Evolutionary conservation across 1,284 basidiomycete species (phyloP).

Genomic region (Austroboletus novae-zelandiae): DNA sequence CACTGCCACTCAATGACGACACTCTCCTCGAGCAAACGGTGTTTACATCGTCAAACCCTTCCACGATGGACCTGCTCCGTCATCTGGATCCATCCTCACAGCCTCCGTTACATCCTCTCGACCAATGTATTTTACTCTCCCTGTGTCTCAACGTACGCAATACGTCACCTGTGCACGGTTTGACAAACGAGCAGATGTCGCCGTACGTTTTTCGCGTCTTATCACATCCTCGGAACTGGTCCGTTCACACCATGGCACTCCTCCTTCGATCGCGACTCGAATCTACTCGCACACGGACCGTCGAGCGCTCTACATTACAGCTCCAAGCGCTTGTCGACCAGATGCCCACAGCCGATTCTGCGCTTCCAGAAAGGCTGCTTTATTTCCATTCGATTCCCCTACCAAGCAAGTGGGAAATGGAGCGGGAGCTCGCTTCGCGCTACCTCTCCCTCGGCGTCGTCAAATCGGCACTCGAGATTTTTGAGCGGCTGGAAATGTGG

Average conservation of each 20-base stretch:
- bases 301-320: slow-evolving; percentile 86
- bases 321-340: slow-evolving; percentile 93
- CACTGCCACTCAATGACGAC: slow-evolving; percentile 89
- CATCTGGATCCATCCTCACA: slow-evolving; percentile 84
- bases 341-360: slow-evolving; percentile 84
- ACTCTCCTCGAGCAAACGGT: slow-evolving; percentile 93
- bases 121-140: slow-evolving; percentile 87
- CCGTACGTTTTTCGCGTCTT: slow-evolving; percentile 88
- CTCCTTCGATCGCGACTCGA: slow-evolving; percentile 89
- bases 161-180: slow-evolving; percentile 80
- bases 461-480: slow-evolving; percentile 87
- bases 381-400: slow-evolving; percentile 80
- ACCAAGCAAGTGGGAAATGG: slow-evolving; percentile 89
- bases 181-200: slow-evolving; percentile 87
- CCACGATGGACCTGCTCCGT: slow-evolving; percentile 43
- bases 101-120: slow-evolving; percentile 84
- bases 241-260: slow-evolving; percentile 91
- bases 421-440: slow-evolving; percentile 81
- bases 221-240: slow-evolving; percentile 88
- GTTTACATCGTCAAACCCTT: slow-evolving; percentile 72
- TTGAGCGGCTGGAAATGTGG: slow-evolving; percentile 94
- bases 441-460: slow-evolving; percentile 83
- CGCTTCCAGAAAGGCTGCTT: slow-evolving; percentile 66
- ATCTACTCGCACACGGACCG: slow-evolving; percentile 81
- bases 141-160: slow-evolving; percentile 90